Evolutionary conservation across 2,329 filamentous ascomycete species (phyloP), one percentile per base, ranked within the genome.

Genomic region (Colletotrichum neosansevieriae): DNA sequence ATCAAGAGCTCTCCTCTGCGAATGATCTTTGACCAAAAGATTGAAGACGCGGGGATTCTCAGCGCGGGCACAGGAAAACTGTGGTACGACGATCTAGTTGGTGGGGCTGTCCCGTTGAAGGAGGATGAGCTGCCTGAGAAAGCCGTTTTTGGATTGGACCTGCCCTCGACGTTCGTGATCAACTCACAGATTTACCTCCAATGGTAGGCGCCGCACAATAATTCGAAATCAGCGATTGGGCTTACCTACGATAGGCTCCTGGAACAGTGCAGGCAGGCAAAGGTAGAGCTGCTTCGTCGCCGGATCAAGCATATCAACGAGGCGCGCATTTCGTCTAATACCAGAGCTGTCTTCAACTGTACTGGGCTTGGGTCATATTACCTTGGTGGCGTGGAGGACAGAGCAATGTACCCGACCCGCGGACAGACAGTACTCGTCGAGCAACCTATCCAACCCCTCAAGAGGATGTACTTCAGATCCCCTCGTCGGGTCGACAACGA

Each of bases 121-220:
- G 51, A 74, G 29, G 61, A 72, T 0, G 75, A 79, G 36, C 54
- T 81, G 53, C 80, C 80, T 0, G 57, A 73, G 12, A 78, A 74
- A 5, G 76, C 78, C 1, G 72, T 73, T 9, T 81, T 80, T 72
- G 80, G 79, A 2, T 57, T 70, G 2, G 67, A 80, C 12, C 76
- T 81, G 24, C 70, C 73, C 13, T 73, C 68, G 6, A 80, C 77
- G 3, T 82, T 80, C 73, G 71, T 79, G 29, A 77, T 82, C 78
- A 98, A 98, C 81, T 93, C 93, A 0, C 89, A 92, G 47, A 81
- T 98, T 66, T 98, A 98, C 80, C 88, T 98, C 2, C 89, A 93
- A 4, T 98, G 92, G 89, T 68, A 13, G 13, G 58, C 19, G 6
- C 1, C 21, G 4, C 3, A 3, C 7, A 19, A n/a, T 11, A 7